These are phyloP conservation scores for Carpinus fangiana DNA, from an alignment of 306 rosid species.

Conservation along the genomic window DNA sequence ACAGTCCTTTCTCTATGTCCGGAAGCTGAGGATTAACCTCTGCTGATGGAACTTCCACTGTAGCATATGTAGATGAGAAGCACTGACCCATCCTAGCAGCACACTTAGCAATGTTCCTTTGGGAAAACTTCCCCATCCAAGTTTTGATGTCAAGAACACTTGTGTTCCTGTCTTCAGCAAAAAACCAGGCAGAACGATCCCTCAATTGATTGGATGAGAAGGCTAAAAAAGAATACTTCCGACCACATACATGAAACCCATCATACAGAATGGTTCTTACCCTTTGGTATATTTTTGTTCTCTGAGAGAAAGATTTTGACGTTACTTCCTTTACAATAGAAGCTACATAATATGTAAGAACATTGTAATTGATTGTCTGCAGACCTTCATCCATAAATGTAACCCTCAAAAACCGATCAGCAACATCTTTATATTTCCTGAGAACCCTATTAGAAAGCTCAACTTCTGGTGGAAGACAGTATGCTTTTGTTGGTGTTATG, in stretches of 20 bases:
- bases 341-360: conserved; percentile 61
- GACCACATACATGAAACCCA: conserved; percentile 70
- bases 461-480: conserved; percentile 76
- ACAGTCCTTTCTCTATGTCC: conserved; percentile 58
- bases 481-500: conserved; percentile 85
- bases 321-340: conserved; percentile 74
- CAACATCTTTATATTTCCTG: conserved; percentile 57
- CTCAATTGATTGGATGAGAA: conserved; percentile 84
- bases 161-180: conserved; percentile 45
- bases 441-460: conserved; percentile 86
- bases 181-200: conserved; percentile 94
- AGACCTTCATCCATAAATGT: conserved; percentile 93
- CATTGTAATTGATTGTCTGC: conserved; percentile 62
- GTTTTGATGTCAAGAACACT: conserved; percentile 26
- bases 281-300: conserved; percentile 56
- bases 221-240: conserved; percentile 72
- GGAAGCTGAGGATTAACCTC: conserved; percentile 45
- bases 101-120: conserved; percentile 67
- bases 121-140: conserved; percentile 79
- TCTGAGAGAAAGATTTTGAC: conserved; percentile 54
- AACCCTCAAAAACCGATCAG: conserved; percentile 81
- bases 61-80: conserved; percentile 90
- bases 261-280: conserved; percentile 49
- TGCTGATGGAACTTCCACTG: conserved; percentile 57
- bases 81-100: conserved; percentile 93